Evolutionary conservation across 495 filamentous ascomycete species (phyloP).

Genomic region (Geoglossum glabrum): DNA sequence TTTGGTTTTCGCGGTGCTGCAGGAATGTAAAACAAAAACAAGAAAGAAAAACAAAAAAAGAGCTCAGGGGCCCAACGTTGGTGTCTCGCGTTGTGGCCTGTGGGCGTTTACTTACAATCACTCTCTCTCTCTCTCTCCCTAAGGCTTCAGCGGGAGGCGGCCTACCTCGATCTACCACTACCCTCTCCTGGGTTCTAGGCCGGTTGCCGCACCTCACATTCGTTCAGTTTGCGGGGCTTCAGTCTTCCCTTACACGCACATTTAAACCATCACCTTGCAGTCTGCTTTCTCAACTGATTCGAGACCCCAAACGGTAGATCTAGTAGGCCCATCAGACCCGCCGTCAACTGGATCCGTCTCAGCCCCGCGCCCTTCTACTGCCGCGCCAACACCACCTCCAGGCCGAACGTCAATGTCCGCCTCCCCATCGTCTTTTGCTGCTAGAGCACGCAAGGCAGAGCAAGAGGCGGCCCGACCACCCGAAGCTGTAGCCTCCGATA

Average conservation of each 20-base stretch:
- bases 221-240: neutral
- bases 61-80: neutral
- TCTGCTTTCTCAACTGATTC: neutral
- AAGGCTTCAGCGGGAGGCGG: neutral
- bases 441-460: neutral
- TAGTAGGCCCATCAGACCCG: neutral
- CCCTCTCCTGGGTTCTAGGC: neutral
- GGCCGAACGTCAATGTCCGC: neutral
- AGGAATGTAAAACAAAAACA: no score
- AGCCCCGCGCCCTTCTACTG: neutral
- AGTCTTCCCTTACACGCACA: neutral
- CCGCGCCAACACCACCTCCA: neutral
- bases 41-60: no score
- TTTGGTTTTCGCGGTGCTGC: neutral
- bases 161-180: no score
- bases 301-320: neutral
- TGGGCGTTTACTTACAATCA: neutral
- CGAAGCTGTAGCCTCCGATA: neutral
- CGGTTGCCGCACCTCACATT: neutral
- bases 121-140: neutral
- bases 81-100: neutral
- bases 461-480: neutral
- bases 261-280: neutral
- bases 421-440: neutral
- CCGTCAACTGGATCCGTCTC: neutral